A percentile compares a stretch with the other conserved stretches of the same genome.
Evolutionary conservation across 108 stramenopile species (phyloP).

Genomic region (Cylindrotheca fusiformis): DNA sequence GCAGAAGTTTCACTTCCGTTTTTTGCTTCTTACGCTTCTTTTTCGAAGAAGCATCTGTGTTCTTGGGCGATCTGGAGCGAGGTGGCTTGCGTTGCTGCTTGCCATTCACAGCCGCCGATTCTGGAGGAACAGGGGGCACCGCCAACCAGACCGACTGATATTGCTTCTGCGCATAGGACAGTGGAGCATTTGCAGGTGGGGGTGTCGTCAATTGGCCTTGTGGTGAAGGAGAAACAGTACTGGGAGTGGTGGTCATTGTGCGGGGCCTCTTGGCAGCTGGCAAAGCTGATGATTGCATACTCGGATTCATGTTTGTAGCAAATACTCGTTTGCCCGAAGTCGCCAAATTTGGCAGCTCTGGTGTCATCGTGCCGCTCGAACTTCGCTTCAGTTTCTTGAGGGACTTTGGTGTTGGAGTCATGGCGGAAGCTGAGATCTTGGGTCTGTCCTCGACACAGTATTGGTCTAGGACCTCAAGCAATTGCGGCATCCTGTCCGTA

Average conservation of each 20-base stretch:
- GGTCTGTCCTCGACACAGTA: constrained; percentile 31
- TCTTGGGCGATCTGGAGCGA: neutral
- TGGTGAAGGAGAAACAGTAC: neutral
- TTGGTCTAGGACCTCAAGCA: constrained; percentile 2
- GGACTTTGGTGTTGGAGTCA: constrained; percentile 7
- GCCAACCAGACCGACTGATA: neutral
- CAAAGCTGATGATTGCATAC: neutral
- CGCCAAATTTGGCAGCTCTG: constrained; percentile 6
- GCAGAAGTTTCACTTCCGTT: neutral
- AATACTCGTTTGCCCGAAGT: neutral
- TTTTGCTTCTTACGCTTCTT: neutral
- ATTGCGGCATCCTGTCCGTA: constrained; percentile 9
- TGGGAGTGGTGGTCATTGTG: neutral
- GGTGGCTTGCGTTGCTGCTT: constrained; percentile 4
- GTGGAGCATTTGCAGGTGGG: neutral
- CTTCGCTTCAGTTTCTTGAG: constrained; percentile 11
- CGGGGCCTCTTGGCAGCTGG: neutral
- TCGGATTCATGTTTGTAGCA: neutral
- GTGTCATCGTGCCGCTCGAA: neutral
- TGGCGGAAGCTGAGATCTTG: constrained; percentile 14
- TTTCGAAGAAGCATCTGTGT: neutral
- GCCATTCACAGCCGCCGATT: neutral
- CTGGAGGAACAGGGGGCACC: neutral
- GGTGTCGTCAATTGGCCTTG: neutral
- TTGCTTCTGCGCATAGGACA: constrained; percentile 12